Percentiles rank a stretch among this genome's conserved stretches.
These are phyloP conservation scores for Pseudevernia furfuracea DNA, from an alignment of 495 filamentous ascomycete species.

Conservation along the genomic window DNA sequence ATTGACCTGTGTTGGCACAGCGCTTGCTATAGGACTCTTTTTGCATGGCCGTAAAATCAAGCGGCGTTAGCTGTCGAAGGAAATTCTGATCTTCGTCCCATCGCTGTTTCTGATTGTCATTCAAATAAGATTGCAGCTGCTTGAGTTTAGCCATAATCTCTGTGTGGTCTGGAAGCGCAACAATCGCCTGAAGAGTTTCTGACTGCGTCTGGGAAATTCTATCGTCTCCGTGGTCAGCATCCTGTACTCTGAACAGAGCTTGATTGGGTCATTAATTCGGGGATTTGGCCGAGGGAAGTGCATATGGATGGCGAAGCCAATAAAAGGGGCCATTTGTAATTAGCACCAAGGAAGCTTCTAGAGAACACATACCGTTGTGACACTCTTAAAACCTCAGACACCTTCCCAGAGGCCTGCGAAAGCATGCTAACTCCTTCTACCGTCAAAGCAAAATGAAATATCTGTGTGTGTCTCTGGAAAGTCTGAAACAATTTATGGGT, in stretches of 20 bases:
- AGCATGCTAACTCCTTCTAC: constrained; percentile 1
- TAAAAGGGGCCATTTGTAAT: too few species aligned
- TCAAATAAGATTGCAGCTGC: not conserved
- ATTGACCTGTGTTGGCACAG: constrained; percentile 10
- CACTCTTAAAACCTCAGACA: not conserved
- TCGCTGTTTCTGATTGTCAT: not conserved
- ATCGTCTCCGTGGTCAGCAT: not conserved
- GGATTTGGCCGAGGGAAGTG: not conserved
- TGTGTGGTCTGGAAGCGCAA: constrained; percentile 1
- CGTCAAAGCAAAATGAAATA: constrained; percentile 9
- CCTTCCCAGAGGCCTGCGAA: constrained; percentile 4
- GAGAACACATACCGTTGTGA: not conserved
- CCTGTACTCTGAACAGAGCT: not conserved
- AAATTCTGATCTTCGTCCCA: not conserved
- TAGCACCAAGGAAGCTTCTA: too few species aligned
- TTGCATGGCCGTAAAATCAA: constrained; percentile 15
- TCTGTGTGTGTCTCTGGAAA: constrained; percentile 1
- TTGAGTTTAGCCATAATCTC: constrained; percentile 9
- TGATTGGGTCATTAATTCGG: not conserved
- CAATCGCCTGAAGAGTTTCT: not conserved
- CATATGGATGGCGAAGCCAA: not conserved
- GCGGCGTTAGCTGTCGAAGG: constrained; percentile 2
- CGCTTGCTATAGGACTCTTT: constrained; percentile 15
- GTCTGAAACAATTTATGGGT: not conserved
- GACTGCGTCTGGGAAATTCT: constrained; percentile 7